Base-by-base conservation (phyloP, 208 protist species). In the Leishmania guyanensis region DNA sequence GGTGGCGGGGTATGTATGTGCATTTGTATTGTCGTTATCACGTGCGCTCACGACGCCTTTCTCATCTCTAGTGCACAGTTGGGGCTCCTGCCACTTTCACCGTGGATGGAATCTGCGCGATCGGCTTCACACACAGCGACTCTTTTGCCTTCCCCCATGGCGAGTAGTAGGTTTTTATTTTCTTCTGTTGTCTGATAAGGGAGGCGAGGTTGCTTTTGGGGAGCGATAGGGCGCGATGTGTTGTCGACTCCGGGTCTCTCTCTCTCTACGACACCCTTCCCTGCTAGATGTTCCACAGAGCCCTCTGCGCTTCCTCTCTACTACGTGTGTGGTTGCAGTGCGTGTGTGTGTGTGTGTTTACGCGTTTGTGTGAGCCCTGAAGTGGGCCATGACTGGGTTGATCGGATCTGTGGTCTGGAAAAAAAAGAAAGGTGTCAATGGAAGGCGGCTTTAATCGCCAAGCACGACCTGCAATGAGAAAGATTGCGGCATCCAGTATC, bases 41-140 rank as follows among this genome's bases (percentile, higher is more conserved):
- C 43, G 69, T 73, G 69, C 46, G 69, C 69, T 53, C 69, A 73
- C 46, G 69, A 73, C 33, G 39, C 69, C 69, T 51, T 26, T n/a
- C 36, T 16, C 8, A 51, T 53, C 46, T 73, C 3, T 73, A 20
- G 43, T 36, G 22, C 46, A 73, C 69, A 53, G 22, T 73, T 26
- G 48, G 69, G 43, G 17, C 46, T 51, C 26, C 26, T 51, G 22
- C 22, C 43, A 8, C 43, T 53, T 53, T 73, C n/a, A 1, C 46
- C 69, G 46, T 53, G 22, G 46, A 53, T 51, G 69, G 48, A 51
- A 51, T 54, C 69, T 51, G 69, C 46, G 69, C 8, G 10, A 20
- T 36, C 69, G 46, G 46, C 36, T 73, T 51, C 43, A 26, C 46
- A 29, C 46, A 8, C 64, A 20, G 14, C 3, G 54, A 33, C 78